phyloP scores from a whole-genome alignment of 169 alveolate species.

The Condylostoma magnum region DNA sequence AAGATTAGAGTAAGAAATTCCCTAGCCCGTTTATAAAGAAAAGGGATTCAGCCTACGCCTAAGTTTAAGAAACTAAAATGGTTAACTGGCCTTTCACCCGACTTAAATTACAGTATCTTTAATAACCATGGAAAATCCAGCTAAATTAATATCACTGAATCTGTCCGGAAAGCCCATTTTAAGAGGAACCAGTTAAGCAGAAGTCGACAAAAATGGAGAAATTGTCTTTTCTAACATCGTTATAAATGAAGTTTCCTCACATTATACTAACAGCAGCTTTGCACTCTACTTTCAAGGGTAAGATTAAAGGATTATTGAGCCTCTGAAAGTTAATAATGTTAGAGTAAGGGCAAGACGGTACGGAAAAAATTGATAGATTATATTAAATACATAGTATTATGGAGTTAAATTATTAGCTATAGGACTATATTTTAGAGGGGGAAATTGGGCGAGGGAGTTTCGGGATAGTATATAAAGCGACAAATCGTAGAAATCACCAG shows the following conservation, averaged over 20 bases:
- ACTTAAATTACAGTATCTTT: neutral
- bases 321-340: neutral
- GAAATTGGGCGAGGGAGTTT: slow-evolving; percentile 70
- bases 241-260: neutral
- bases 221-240: neutral
- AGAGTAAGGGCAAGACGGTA: neutral
- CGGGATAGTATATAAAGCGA: slow-evolving; percentile 65
- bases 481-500: slow-evolving; percentile 41
- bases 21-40: slow-evolving; percentile 22
- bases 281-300: neutral
- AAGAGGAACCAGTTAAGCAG: slow-evolving; percentile 22
- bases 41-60: neutral
- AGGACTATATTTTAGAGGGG: slow-evolving; percentile 51
- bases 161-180: slow-evolving; percentile 14
- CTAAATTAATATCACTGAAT: neutral
- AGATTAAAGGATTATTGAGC: neutral
- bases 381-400: neutral
- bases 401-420: neutral
- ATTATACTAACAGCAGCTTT: neutral
- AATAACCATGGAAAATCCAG: slow-evolving; percentile 19
- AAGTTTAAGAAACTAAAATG: neutral
- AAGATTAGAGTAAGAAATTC: neutral
- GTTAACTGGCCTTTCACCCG: no score
- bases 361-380: neutral
- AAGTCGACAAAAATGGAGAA: neutral